These are phyloP conservation scores for Laetiporus sulphureus DNA, from an alignment of 1,284 basidiomycete genomes.

Conservation along the genomic window DNA sequence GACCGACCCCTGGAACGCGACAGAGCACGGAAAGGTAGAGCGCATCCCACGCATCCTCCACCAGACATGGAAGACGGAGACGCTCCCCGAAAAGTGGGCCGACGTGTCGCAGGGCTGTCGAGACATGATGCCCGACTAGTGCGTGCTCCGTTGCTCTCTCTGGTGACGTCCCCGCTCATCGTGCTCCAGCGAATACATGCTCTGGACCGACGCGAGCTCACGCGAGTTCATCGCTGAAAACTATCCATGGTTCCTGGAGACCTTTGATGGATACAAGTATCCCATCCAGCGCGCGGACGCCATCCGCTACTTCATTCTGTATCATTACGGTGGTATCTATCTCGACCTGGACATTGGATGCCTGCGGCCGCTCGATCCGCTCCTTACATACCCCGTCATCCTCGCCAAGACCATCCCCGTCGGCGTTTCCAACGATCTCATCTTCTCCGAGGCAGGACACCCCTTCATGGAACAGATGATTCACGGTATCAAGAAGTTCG, in stretches of 20 bases:
- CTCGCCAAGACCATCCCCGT: conserved; percentile 95
- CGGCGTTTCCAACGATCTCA: conserved; percentile 96
- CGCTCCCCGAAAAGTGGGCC: conserved; percentile 81
- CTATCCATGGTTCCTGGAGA: conserved; percentile 91
- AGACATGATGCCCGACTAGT: conserved; percentile 95
- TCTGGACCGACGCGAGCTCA: conserved; percentile 93
- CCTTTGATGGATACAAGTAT: conserved; percentile 91
- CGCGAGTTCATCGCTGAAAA: conserved; percentile 85
- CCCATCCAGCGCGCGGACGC: conserved; percentile 95
- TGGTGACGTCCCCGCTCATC: conserved; percentile 11
- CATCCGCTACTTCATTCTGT: conserved; percentile 96
- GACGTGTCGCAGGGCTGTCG: conserved; percentile 74
- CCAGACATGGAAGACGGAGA: conserved; percentile 97
- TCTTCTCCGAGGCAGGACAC: conserved; percentile 83
- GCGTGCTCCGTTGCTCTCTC: conserved; percentile 31
- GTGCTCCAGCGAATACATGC: conserved; percentile 77
- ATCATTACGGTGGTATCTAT: conserved; percentile 94
- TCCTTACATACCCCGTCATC: conserved; percentile 86
- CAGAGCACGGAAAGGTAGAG: conserved; percentile 55
- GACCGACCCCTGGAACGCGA: conserved; percentile 50
- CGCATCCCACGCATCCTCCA: conserved; percentile 91
- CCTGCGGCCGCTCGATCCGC: conserved; percentile 80
- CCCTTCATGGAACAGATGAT: conserved; percentile 93
- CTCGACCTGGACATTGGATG: conserved; percentile 98
- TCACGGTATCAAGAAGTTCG: conserved; percentile 87